These are phyloP conservation scores for Colletotrichum noveboracense DNA, from an alignment of 2,329 filamentous ascomycete genomes.

Conservation along the genomic window DNA sequence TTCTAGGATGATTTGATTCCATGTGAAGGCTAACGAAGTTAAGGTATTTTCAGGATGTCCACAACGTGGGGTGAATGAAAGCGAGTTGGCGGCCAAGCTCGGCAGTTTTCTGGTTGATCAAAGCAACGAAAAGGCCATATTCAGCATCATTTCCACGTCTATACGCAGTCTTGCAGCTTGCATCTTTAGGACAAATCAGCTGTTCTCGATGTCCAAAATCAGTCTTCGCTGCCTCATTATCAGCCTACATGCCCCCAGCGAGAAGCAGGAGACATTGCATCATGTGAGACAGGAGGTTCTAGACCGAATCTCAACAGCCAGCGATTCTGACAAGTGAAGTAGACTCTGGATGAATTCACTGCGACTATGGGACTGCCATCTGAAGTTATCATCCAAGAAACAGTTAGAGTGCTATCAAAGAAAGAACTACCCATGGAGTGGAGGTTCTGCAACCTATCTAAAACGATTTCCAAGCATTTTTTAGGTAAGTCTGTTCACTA, in stretches of 20 bases:
- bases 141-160: not conserved
- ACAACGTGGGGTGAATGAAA: not conserved
- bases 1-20: not conserved
- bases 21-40: not conserved
- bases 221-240: not conserved
- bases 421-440: not conserved
- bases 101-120: not conserved
- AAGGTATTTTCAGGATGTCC: not conserved
- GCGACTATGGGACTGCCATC: not conserved
- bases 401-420: not conserved
- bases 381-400: not conserved
- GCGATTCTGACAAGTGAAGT: not conserved
- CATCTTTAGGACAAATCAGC: not conserved
- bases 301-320: not conserved
- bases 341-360: not conserved
- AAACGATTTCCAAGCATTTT: not conserved
- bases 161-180: not conserved
- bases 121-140: not conserved
- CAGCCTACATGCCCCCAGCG: not conserved
- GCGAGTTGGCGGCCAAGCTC: not conserved
- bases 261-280: not conserved
- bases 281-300: accelerated
- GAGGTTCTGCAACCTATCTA: not conserved
- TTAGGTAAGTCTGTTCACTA: not conserved
- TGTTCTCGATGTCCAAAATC: not conserved